Evolutionary conservation across 2,329 filamentous ascomycete genomes (phyloP).

Genomic region (Phialophora verrucosa): DNA sequence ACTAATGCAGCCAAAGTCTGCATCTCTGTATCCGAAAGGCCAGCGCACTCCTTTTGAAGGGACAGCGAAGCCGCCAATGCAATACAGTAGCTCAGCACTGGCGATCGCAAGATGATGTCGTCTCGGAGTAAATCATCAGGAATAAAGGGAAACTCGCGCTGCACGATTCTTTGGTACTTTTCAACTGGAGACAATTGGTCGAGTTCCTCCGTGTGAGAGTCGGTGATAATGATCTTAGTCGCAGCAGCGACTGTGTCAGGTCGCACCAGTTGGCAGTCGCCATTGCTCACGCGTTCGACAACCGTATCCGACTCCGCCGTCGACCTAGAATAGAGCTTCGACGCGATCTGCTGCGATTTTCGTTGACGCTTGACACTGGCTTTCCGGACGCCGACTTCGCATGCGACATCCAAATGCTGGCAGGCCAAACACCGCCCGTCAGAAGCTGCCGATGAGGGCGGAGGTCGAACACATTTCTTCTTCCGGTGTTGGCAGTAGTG

Average conservation of each 20-base stretch:
- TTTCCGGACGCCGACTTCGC: not conserved
- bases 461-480: conserved; percentile 13
- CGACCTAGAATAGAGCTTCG: not conserved
- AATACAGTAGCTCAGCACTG: not conserved
- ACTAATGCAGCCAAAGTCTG: not conserved
- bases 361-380: not conserved
- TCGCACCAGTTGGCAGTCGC: not conserved
- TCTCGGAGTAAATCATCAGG: not conserved
- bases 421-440: not conserved
- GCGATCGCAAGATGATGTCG: not conserved
- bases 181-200: not conserved
- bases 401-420: not conserved
- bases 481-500: conserved; percentile 14
- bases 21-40: not conserved
- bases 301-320: not conserved
- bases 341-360: not conserved
- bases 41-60: not conserved
- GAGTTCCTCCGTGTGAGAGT: not conserved
- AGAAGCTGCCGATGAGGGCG: not conserved
- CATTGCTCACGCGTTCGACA: not conserved
- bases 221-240: not conserved
- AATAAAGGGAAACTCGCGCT: not conserved
- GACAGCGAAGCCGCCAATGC: not conserved
- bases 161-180: not conserved
- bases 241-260: not conserved